Conservation (phyloP, 306 rosid species). For the Dryas drummondii region DNA sequence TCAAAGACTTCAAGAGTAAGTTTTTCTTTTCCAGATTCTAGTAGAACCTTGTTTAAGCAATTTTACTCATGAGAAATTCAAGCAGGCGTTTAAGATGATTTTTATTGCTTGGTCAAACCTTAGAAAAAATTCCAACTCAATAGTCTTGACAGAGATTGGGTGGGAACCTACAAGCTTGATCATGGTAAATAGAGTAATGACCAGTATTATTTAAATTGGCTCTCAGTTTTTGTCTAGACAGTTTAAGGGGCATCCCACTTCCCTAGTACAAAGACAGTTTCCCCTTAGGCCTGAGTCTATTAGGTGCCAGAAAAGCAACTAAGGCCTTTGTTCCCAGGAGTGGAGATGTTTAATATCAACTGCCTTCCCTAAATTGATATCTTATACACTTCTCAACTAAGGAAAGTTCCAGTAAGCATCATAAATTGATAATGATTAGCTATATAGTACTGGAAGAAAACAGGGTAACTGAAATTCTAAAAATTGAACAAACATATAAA, state of each 20-base stretch:
- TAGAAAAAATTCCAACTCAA: not conserved
- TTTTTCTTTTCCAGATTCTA: not conserved
- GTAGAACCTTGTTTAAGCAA: not conserved
- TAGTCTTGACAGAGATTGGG: not conserved
- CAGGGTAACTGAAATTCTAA: not conserved
- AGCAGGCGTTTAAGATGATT: not conserved
- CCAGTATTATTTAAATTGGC: not conserved
- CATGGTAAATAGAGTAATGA: not conserved
- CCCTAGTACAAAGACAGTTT: not conserved
- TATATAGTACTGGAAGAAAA: not conserved
- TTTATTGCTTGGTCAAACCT: not conserved
- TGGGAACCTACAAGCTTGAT: not conserved
- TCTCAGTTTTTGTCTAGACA: not conserved
- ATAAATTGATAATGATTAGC: not conserved
- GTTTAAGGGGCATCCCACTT: not conserved
- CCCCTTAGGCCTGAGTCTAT: not conserved
- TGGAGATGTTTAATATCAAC: conserved; percentile 5
- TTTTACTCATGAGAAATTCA: not conserved
- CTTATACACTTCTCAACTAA: not conserved
- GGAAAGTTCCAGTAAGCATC: not conserved
- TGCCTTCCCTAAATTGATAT: not conserved
- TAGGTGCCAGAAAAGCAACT: not conserved
- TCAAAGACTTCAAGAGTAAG: not conserved
- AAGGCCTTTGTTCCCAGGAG: not conserved
- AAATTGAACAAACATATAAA: not conserved